Evolutionary conservation across 495 filamentous ascomycete species (phyloP).

Genomic region (Cairneyella variabilis): DNA sequence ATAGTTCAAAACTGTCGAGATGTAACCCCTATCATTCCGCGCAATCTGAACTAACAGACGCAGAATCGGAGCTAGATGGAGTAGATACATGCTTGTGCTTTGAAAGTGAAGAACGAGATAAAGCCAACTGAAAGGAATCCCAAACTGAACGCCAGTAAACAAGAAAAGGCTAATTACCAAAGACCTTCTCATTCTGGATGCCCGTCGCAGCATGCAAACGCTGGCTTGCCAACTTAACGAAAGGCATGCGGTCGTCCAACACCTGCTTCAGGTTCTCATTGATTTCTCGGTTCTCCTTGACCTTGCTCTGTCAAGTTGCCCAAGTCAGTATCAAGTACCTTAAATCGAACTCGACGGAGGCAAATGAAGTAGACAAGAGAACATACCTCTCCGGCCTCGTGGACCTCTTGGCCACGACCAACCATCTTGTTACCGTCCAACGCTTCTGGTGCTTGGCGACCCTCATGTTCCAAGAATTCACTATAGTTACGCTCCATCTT

Average conservation of each 20-base stretch:
- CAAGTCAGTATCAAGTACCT: no score
- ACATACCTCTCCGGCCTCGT: background rate
- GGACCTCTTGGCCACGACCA: background rate
- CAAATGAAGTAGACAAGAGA: background rate
- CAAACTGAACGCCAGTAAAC: background rate
- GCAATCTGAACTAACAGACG: background rate
- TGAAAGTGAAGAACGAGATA: background rate
- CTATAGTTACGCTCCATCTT: no score
- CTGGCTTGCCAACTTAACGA: background rate
- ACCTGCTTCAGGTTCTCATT: background rate
- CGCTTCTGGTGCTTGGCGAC: no score
- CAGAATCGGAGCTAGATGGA: background rate
- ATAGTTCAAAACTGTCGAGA: no score
- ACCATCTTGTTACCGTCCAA: background rate
- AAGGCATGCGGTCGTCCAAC: slow-evolving; percentile 9
- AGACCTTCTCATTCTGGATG: slow-evolving; percentile 7
- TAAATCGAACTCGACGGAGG: no score
- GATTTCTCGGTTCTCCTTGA: background rate
- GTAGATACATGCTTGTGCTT: background rate
- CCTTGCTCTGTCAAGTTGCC: background rate
- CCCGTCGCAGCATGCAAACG: slow-evolving; percentile 19
- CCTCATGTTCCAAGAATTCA: no score
- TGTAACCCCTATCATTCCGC: no score
- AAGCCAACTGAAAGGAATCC: no score
- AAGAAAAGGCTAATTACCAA: slow-evolving; percentile 7